Conservation (phyloP, 2,329 filamentous ascomycete species). For the Paecilomyces formosus region DNA sequence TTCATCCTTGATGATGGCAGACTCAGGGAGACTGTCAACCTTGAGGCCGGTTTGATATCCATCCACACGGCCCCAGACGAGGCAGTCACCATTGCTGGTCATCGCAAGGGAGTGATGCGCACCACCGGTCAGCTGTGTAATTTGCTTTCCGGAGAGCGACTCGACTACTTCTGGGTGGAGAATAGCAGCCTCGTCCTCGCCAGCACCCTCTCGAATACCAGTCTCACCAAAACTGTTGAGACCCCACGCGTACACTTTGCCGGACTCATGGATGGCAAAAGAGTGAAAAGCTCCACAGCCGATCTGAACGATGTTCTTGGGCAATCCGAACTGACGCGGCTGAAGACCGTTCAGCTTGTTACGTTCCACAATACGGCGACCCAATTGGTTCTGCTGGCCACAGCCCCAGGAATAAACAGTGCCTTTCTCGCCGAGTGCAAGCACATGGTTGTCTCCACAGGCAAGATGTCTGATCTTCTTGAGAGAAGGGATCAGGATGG, state of each 20-base stretch:
- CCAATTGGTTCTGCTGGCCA: conserved; percentile 62
- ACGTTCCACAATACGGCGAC: conserved; percentile 55
- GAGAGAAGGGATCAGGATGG: conserved; percentile 42
- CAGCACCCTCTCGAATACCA: conserved; percentile 56
- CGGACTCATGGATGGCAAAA: conserved; percentile 64
- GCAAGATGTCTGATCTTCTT: conserved; percentile 49
- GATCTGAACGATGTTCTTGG: conserved; percentile 53
- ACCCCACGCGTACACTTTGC: conserved; percentile 72
- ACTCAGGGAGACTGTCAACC: conserved; percentile 43
- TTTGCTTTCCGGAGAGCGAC: conserved; percentile 54
- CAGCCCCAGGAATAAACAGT: conserved; percentile 59
- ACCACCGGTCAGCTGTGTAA: conserved; percentile 63
- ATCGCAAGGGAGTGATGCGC: conserved; percentile 64
- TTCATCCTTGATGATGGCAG: conserved; percentile 58
- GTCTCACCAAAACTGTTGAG: conserved; percentile 83
- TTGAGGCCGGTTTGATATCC: conserved; percentile 56
- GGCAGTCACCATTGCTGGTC: conserved; percentile 46
- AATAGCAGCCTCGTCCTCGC: conserved; percentile 63
- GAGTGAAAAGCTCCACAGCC: conserved; percentile 72
- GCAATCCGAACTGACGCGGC: conserved; percentile 52
- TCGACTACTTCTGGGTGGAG: conserved; percentile 63
- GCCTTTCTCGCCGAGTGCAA: conserved; percentile 51
- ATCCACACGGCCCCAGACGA: conserved; percentile 56
- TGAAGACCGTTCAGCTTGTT: conserved; percentile 48
- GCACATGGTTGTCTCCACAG: conserved; percentile 52